These are phyloP conservation scores for Tetrahymena elliotti DNA, from an alignment of 73 alveolate species.

Conservation along the genomic window DNA sequence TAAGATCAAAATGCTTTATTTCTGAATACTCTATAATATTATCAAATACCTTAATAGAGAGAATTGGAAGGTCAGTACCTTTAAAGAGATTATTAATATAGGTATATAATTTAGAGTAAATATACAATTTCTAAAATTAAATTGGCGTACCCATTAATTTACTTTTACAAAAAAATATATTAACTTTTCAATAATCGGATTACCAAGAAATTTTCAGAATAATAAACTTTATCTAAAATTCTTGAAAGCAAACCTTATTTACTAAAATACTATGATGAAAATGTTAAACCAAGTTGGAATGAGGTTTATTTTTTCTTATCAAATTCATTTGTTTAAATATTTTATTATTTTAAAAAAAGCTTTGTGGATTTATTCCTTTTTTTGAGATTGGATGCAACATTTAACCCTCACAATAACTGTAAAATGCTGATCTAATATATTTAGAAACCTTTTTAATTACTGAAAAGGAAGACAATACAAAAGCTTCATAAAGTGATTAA, in stretches of 20 bases:
- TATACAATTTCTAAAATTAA: not conserved
- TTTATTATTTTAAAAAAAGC: not conserved
- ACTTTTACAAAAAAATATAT: not conserved
- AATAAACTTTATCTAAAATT: not conserved
- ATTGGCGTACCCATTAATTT: not conserved
- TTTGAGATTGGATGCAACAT: not conserved
- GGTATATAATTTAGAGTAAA: not conserved
- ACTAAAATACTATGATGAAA: not conserved
- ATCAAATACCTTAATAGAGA: not conserved
- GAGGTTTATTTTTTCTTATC: not conserved
- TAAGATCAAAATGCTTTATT: not conserved
- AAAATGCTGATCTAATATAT: not conserved
- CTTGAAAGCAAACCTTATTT: not conserved
- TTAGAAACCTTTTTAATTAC: not conserved
- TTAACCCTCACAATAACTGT: not conserved
- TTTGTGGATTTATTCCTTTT: not conserved
- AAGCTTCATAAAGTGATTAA: not conserved
- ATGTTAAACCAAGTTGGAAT: not conserved
- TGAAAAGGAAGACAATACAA: not conserved
- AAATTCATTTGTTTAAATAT: not conserved
- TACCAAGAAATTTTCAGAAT: not conserved
- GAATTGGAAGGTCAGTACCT: not conserved
- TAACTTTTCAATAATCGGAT: not conserved
- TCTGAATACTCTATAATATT: not conserved
- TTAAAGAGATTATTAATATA: not conserved